Evolutionary conservation across 1,284 basidiomycete species (phyloP).

Genomic region (Sanghuangporus baumii): DNA sequence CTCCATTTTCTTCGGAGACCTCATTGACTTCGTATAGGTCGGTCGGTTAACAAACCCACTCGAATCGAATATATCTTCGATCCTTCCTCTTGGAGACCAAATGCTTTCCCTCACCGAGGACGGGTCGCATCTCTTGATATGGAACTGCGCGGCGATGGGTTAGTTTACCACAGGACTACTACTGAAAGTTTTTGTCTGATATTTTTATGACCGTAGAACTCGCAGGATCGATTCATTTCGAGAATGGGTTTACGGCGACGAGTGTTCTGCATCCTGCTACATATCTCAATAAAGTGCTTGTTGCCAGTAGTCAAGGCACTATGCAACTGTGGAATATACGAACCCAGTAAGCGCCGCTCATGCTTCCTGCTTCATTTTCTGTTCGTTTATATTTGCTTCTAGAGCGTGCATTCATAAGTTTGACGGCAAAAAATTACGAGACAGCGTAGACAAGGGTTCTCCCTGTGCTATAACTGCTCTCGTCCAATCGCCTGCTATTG

Average conservation of each 20-base stretch:
- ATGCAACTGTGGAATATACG: constrained; percentile 95
- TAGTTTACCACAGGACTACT: constrained; percentile 20
- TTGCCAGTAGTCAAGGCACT: constrained; percentile 77
- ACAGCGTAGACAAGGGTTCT: constrained; percentile 41
- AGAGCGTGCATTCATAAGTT: constrained; percentile 69
- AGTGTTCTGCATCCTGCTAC: constrained; percentile 90
- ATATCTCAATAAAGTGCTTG: constrained; percentile 93
- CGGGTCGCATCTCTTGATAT: constrained; percentile 76
- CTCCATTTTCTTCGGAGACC: constrained; percentile 9
- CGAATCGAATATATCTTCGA: constrained; percentile 49
- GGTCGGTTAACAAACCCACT: constrained; percentile 57
- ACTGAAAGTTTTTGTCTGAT: neutral
- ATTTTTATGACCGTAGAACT: constrained; percentile 36
- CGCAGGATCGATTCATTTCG: constrained; percentile 65
- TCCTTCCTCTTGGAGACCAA: constrained; percentile 77
- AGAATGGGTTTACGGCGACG: constrained; percentile 77
- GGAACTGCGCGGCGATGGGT: constrained; percentile 68
- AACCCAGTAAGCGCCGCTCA: constrained; percentile 55
- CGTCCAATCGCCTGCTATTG: constrained; percentile 91
- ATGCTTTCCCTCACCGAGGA: constrained; percentile 77
- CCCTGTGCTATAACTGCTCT: constrained; percentile 67
- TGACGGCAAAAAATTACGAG: constrained; percentile 43
- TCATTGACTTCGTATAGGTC: constrained; percentile 33
- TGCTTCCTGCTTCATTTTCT: constrained; percentile 1
- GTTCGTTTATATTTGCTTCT: constrained; percentile 8